Conservation (phyloP, 371 early-diverging fungal genomes). For the Saksenaea oblongispora region DNA sequence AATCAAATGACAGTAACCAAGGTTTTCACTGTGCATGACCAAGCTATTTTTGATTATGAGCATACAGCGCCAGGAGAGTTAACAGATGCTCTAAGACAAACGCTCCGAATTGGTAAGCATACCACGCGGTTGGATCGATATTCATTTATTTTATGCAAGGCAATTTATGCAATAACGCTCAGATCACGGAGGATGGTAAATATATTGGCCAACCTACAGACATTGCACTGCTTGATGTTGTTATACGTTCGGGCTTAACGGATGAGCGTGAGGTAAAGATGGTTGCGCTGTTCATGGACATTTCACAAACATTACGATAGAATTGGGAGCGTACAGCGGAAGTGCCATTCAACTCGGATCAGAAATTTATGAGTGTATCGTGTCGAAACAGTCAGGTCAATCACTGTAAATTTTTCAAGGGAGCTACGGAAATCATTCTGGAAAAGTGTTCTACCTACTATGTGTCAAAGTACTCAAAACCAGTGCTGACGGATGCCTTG, state of each 20-base stretch:
- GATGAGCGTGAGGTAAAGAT: slow-evolving; percentile 67
- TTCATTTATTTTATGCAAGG: slow-evolving; percentile 22
- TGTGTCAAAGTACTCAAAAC: slow-evolving; percentile 38
- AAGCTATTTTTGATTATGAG: slow-evolving; percentile 64
- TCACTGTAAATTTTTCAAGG: slow-evolving; percentile 63
- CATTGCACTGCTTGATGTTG: slow-evolving; percentile 78
- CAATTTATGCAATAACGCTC: slow-evolving; percentile 79
- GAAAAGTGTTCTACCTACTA: slow-evolving; percentile 67
- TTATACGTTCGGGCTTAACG: slow-evolving; percentile 40
- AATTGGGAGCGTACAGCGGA: slow-evolving; percentile 68
- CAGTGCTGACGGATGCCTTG: slow-evolving; percentile 47
- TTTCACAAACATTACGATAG: slow-evolving; percentile 19
- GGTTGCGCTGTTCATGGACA: neutral
- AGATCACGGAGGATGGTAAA: slow-evolving; percentile 63
- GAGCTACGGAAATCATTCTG: slow-evolving; percentile 74
- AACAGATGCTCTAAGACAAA: slow-evolving; percentile 50
- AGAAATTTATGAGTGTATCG: slow-evolving; percentile 85
- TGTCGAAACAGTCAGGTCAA: slow-evolving; percentile 36
- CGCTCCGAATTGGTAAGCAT: slow-evolving; percentile 56
- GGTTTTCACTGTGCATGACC: slow-evolving; percentile 67
- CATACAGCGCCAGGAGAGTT: slow-evolving; percentile 38
- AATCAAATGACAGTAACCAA: slow-evolving; percentile 86
- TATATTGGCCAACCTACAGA: slow-evolving; percentile 85
- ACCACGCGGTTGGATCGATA: neutral
- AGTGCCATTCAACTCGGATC: slow-evolving; percentile 89